Conservation (phyloP, 2,329 filamentous ascomycete species). For the Thelonectria blattea region DNA sequence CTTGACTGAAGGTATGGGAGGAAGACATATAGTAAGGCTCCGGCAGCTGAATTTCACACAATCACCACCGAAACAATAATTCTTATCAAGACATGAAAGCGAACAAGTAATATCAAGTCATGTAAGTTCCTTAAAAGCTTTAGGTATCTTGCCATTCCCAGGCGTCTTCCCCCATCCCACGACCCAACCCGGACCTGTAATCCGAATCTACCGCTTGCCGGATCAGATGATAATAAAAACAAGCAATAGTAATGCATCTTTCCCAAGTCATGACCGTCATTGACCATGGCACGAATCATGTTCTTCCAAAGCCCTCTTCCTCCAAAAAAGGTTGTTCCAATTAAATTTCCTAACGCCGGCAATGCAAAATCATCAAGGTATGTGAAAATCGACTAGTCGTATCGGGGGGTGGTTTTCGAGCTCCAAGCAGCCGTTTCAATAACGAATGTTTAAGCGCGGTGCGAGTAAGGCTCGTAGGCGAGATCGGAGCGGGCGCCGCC, state of each 20-base stretch:
- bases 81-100: slow-evolving; percentile 6
- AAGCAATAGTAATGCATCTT: slow-evolving; percentile 1
- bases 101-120: slow-evolving; percentile 12
- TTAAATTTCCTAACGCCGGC: slow-evolving; percentile 31
- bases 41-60: background rate
- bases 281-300: slow-evolving; percentile 8
- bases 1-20: background rate
- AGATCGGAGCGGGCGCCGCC: slow-evolving; percentile 54
- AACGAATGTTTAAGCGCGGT: slow-evolving; percentile 52
- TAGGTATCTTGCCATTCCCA: slow-evolving; percentile 34
- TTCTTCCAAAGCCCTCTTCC: slow-evolving; percentile 11
- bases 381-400: slow-evolving; percentile 25
- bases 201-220: slow-evolving; percentile 14
- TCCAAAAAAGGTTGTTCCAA: background rate
- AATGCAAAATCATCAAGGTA: slow-evolving; percentile 37
- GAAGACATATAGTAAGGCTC: background rate
- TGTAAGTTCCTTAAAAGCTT: slow-evolving; percentile 18
- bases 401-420: slow-evolving; percentile 21
- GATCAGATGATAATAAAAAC: slow-evolving; percentile 3
- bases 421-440: background rate
- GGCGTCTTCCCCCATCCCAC: slow-evolving; percentile 27
- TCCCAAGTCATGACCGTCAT: slow-evolving; percentile 13
- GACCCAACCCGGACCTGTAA: slow-evolving; percentile 20
- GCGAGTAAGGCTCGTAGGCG: slow-evolving; percentile 70
- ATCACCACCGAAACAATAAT: background rate